Evolutionary conservation across 2,329 filamentous ascomycete species (phyloP), one percentile per base, ranked within the genome.

Genomic region (Hypoxylon sp.): DNA sequence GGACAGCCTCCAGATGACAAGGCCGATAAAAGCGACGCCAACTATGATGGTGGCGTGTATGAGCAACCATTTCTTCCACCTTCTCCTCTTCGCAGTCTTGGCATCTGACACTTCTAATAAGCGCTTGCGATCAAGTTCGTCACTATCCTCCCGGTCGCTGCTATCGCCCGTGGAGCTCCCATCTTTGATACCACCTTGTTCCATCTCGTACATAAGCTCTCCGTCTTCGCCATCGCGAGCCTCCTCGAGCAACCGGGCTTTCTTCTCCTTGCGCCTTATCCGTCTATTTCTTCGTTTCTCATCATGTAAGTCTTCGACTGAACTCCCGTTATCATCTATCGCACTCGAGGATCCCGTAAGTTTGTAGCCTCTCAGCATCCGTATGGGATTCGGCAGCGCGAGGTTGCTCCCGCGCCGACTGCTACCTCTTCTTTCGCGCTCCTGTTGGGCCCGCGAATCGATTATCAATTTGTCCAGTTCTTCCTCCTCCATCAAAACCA

Each of bases 401-500:
- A 88, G 80, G 9, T 81, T 83, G 17, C 85, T 86, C 5, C 83
- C 84, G 31, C 72, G 68, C 39, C 75, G 83, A 80, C 58, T 84
- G 80, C 73, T 88, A 81, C 65, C 84, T 77, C 75, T 89, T 83
- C 76, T 69, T 31, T 74, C 68, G 10, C 80, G 76, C 64, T 85
- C 80, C 69, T 84, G 80, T 54, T 80, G 79, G 35, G 80, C 78
- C 58, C 87, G 82, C 51, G 83, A 84, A 63, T 86, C 82, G 48
- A 83, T 84, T 24, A 91, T 85, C 50, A 91, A 79, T 58, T 84
- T 84, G 72, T 92, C 88, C 50, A 87, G 82, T 78, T 92, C 90
- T 67, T 94, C 92, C 78, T 94, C 92, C 72, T 94, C 92, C 73
- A 92, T 85, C 72, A 95, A 80, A 0, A 95, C 89, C 46, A 88